Conservation (phyloP, 768 basidiomycete species). For the Lenzites betulinus region DNA sequence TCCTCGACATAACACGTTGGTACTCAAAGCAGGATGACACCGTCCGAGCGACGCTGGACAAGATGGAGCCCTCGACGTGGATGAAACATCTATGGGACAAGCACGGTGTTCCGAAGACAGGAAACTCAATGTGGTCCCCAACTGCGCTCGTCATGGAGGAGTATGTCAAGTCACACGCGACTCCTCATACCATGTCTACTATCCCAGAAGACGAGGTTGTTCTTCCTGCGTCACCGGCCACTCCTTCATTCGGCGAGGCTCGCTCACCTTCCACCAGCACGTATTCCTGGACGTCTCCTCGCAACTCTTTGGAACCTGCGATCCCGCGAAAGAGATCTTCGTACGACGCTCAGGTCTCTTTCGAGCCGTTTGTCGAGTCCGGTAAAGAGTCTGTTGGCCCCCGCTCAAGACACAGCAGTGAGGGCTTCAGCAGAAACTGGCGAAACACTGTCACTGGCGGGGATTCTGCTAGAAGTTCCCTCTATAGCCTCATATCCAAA, state of each 20-base stretch:
- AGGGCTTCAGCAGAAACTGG: conserved; percentile 33
- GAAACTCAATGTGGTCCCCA: conserved; percentile 48
- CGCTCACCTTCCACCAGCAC: conserved; percentile 29
- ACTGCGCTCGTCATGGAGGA: conserved; percentile 73
- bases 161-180: conserved; percentile 48
- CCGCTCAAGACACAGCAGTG: conserved; percentile 46
- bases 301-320: conserved; percentile 43
- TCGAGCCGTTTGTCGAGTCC: conserved; percentile 55
- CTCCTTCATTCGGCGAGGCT: conserved; percentile 19
- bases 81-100: conserved; percentile 63
- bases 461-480: conserved; percentile 34
- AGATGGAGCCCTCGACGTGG: conserved; percentile 74
- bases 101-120: conserved; percentile 38
- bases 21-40: conserved; percentile 50
- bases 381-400: conserved; percentile 49
- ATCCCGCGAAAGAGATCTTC: conserved; percentile 40
- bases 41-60: conserved; percentile 56
- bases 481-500: conserved; percentile 40
- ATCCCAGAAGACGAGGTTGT: conserved; percentile 45
- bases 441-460: conserved; percentile 16
- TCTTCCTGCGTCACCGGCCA: conserved; percentile 14
- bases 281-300: conserved; percentile 38
- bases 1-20: conserved; percentile 60
- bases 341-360: conserved; percentile 54
- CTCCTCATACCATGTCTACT: conserved; percentile 41